Conservation (phyloP, 306 rosid species). For the Casuarina equisetifolia region DNA sequence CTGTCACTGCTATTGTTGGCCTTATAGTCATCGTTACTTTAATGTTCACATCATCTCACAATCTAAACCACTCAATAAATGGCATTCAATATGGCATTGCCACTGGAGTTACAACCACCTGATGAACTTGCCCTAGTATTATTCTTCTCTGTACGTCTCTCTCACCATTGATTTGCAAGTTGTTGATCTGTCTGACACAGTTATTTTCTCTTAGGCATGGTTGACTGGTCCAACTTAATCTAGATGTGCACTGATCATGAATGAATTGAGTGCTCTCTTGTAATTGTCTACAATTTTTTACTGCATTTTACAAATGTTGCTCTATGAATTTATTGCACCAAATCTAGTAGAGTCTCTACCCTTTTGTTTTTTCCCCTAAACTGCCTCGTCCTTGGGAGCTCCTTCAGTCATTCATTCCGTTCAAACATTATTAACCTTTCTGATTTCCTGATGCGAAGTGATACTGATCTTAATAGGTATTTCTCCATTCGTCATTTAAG, state of each 20-base stretch:
- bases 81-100: background rate
- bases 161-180: background rate
- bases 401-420: background rate
- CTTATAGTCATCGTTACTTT: background rate
- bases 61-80: background rate
- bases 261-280: background rate
- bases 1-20: background rate
- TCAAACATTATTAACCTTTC: background rate
- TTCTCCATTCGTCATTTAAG: too few relatives aligned
- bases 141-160: background rate
- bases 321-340: background rate
- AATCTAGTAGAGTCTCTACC: background rate
- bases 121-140: background rate
- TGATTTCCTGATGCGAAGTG: background rate
- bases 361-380: background rate
- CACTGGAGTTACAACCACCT: background rate
- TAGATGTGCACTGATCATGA: background rate
- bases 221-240: background rate
- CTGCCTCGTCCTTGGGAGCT: background rate
- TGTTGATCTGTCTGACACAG: background rate
- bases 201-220: background rate
- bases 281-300: background rate
- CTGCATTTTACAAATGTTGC: background rate
- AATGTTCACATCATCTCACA: background rate
- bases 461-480: too few relatives aligned